Evolutionary conservation across 2,329 filamentous ascomycete genomes (phyloP).

Genomic region (Apiospora aurea): DNA sequence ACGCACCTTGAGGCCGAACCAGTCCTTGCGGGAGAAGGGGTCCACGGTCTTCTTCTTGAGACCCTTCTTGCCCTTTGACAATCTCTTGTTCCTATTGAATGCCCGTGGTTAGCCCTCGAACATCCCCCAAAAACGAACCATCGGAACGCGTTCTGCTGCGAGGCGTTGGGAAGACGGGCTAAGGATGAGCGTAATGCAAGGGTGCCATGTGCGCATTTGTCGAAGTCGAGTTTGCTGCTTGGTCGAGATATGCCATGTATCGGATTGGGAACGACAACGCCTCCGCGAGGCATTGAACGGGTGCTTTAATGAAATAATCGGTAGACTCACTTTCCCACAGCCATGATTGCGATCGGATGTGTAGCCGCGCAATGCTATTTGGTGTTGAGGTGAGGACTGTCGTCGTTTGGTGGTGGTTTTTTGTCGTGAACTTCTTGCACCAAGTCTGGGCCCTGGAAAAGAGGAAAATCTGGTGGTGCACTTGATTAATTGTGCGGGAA

Average conservation of each 20-base stretch:
- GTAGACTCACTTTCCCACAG: slow-evolving; percentile 76
- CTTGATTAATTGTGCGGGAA: slow-evolving; percentile 25
- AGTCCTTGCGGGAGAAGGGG: slow-evolving; percentile 98
- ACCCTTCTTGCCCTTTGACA: slow-evolving; percentile 99
- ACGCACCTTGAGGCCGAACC: slow-evolving; percentile 93
- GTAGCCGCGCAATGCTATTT: slow-evolving; percentile 42
- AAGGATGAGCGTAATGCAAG: background rate
- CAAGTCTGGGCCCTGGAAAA: slow-evolving; percentile 23
- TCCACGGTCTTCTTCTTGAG: slow-evolving; percentile 99
- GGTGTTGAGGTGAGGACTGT: slow-evolving; percentile 36
- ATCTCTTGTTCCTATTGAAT: slow-evolving; percentile 90
- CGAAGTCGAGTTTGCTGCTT: background rate
- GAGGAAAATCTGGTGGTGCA: slow-evolving; percentile 25
- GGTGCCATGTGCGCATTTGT: slow-evolving; percentile 2
- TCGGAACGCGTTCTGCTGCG: slow-evolving; percentile 6
- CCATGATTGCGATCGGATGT: slow-evolving; percentile 72
- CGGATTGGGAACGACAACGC: background rate
- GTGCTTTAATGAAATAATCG: slow-evolving; percentile 29
- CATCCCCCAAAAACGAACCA: background rate
- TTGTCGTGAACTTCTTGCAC: slow-evolving; percentile 29
- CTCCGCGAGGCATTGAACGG: slow-evolving; percentile 27
- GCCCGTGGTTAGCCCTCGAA: slow-evolving; percentile 37
- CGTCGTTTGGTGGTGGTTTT: slow-evolving; percentile 35
- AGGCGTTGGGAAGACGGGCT: background rate
- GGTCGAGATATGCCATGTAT: slow-evolving; percentile 13